Evolutionary conservation across 2,329 filamentous ascomycete genomes (phyloP).

Genomic region (Nothophaeocryptopus gaeumannii): DNA sequence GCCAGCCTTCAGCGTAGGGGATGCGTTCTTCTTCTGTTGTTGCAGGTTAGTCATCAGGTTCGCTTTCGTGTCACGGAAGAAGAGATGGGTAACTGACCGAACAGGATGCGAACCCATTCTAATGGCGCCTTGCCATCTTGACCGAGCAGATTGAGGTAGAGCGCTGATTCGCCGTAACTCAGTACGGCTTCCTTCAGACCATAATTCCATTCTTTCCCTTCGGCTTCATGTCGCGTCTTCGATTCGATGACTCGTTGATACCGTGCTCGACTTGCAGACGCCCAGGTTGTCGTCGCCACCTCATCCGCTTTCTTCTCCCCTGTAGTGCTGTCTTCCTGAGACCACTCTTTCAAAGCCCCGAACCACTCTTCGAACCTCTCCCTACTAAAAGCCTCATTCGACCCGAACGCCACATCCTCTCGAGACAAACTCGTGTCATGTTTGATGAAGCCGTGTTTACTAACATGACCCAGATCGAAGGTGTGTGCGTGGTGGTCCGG

Average conservation of each 20-base stretch:
- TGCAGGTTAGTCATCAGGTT: too few species aligned
- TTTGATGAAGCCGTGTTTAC: constrained; percentile 30
- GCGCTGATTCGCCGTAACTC: constrained; percentile 37
- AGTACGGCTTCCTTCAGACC: constrained; percentile 34
- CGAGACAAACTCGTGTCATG: constrained; percentile 36
- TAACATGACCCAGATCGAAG: too few species aligned
- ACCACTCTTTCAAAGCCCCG: constrained; percentile 26
- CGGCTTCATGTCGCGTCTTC: constrained; percentile 20
- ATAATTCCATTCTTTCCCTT: constrained; percentile 30
- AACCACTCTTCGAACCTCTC: constrained; percentile 33
- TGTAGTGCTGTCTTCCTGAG: constrained; percentile 27
- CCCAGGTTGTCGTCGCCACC: too few species aligned
- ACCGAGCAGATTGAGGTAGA: constrained; percentile 38
- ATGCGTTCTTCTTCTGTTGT: constrained; percentile 32
- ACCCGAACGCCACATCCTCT: constrained; percentile 31
- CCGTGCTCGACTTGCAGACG: too few species aligned
- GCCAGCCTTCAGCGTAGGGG: constrained; percentile 38
- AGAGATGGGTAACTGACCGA: constrained; percentile 4
- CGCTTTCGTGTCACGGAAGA: too few species aligned
- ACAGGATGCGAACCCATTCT: constrained; percentile 15
- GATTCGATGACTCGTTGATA: constrained; percentile 32
- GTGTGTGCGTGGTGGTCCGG: constrained; percentile 11
- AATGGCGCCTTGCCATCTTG: constrained; percentile 14
- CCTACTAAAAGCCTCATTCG: constrained; percentile 36
- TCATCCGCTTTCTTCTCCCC: constrained; percentile 23